These are phyloP conservation scores for Populus hybrid DNA, from an alignment of 441 rosid genomes.

Conservation along the genomic window DNA sequence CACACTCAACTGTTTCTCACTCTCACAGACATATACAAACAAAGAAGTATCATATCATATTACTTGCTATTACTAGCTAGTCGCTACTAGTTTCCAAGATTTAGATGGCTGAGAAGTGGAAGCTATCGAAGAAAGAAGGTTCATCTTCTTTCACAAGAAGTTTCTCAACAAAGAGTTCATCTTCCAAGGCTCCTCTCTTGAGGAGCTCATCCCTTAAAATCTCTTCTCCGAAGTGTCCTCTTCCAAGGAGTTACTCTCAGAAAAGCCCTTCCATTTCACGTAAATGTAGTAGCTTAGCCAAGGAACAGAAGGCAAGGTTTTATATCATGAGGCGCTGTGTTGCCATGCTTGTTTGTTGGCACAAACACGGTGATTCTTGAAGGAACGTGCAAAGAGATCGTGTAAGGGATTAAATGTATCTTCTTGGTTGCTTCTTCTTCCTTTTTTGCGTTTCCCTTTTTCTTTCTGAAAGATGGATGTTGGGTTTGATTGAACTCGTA, in stretches of 20 bases:
- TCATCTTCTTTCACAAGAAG: constrained; percentile 58
- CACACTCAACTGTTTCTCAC: constrained; percentile 13
- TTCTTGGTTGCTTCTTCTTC: not conserved
- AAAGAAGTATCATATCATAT: constrained; percentile 7
- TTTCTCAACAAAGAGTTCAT: constrained; percentile 64
- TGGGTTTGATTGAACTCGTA: constrained; percentile 21
- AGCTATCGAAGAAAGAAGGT: constrained; percentile 56
- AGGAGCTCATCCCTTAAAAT: constrained; percentile 66
- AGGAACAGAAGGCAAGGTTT: constrained; percentile 93
- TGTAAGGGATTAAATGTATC: constrained; percentile 10
- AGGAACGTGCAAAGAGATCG: not conserved
- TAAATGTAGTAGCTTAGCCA: constrained; percentile 83
- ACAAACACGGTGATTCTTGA: constrained; percentile 88
- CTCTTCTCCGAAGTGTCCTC: constrained; percentile 41
- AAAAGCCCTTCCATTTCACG: constrained; percentile 55
- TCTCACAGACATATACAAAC: constrained; percentile 9
- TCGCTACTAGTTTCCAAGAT: not conserved
- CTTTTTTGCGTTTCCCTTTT: not conserved
- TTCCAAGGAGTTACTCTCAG: constrained; percentile 53
- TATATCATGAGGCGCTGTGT: constrained; percentile 98
- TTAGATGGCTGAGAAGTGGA: constrained; percentile 85
- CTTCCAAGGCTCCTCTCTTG: constrained; percentile 58
- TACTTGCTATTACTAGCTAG: not conserved
- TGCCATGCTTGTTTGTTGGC: constrained; percentile 99
- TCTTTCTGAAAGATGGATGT: constrained; percentile 24